Percentiles rank a stretch among this genome's conserved stretches.
Evolutionary conservation across 345 rosid species (phyloP).

Genomic region (Raphanus sativus): DNA sequence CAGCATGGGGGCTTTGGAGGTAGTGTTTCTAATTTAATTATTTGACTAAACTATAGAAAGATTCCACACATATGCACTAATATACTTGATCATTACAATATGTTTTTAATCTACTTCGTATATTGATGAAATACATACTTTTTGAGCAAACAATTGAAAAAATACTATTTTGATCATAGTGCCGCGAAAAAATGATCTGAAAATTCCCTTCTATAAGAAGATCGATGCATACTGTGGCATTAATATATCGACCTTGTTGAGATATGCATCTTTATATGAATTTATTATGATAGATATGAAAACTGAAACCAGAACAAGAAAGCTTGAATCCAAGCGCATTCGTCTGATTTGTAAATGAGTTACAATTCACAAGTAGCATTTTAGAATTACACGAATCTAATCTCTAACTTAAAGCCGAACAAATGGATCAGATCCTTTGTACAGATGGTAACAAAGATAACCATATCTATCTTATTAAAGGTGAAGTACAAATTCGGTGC

Average conservation of each 20-base stretch:
- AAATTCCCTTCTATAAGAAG: neutral
- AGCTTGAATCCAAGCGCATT: slow-evolving; percentile 1
- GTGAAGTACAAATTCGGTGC: too few relatives aligned
- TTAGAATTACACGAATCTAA: slow-evolving; percentile 20
- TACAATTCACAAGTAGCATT: slow-evolving; percentile 8
- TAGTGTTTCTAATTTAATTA: neutral
- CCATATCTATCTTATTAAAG: too few relatives aligned
- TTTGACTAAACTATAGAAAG: slow-evolving; percentile 6
- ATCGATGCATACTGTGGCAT: neutral
- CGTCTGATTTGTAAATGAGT: slow-evolving; percentile 13
- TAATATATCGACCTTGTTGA: neutral
- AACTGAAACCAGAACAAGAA: neutral
- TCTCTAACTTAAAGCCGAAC: slow-evolving; percentile 16
- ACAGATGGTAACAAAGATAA: slow-evolving; percentile 26
- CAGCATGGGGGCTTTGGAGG: neutral
- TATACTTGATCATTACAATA: neutral
- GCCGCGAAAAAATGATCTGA: neutral
- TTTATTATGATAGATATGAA: neutral
- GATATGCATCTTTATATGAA: neutral
- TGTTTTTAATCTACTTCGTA: too few relatives aligned
- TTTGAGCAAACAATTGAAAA: too few relatives aligned
- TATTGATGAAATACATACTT: neutral
- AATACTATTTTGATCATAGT: neutral
- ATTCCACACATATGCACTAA: slow-evolving; percentile 7
- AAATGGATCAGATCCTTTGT: slow-evolving; percentile 30